Percentiles rank a stretch among this genome's conserved stretches.
Conservation (phyloP, 2,329 filamentous ascomycete genomes). For the Paraphoma sp. region DNA sequence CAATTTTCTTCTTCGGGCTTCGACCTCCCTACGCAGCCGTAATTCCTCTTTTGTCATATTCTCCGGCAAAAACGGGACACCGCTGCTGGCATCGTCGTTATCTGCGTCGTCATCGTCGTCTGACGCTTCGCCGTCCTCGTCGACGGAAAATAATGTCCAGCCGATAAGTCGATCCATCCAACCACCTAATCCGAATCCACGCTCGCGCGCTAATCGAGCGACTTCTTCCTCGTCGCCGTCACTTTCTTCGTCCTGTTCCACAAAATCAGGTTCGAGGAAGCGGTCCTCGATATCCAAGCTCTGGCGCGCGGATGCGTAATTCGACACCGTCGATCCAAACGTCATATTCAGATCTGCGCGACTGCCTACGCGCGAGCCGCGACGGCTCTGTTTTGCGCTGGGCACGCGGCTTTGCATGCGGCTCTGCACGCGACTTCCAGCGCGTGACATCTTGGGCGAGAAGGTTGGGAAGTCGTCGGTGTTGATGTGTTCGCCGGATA, state of each 20-base stretch:
- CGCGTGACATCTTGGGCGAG: constrained; percentile 37
- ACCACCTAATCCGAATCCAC: constrained; percentile 62
- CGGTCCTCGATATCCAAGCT: constrained; percentile 40
- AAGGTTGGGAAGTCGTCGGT: constrained; percentile 42
- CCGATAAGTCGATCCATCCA: constrained; percentile 66
- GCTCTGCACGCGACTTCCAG: constrained; percentile 45
- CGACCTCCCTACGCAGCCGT: constrained; percentile 44
- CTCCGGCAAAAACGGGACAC: constrained; percentile 19
- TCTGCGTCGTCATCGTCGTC: constrained; percentile 39
- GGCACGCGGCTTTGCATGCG: constrained; percentile 47
- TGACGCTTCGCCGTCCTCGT: constrained; percentile 53
- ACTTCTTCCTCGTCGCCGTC: constrained; percentile 61
- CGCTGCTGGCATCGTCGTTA: constrained; percentile 22
- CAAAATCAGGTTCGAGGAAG: constrained; percentile 57
- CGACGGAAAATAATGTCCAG: constrained; percentile 62
- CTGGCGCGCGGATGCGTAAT: constrained; percentile 27
- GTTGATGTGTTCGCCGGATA: constrained; percentile 42
- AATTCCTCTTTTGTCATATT: constrained; percentile 48
- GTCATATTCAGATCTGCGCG: constrained; percentile 47
- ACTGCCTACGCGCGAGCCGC: constrained; percentile 44
- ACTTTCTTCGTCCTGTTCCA: constrained; percentile 52
- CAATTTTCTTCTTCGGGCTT: constrained; percentile 44
- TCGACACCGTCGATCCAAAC: constrained; percentile 10
- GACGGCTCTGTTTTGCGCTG: constrained; percentile 47
- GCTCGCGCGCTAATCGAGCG: constrained; percentile 57